phyloP scores from a whole-genome alignment of 2,329 filamentous ascomycete genomes.

The Fusarium tricinctum region DNA sequence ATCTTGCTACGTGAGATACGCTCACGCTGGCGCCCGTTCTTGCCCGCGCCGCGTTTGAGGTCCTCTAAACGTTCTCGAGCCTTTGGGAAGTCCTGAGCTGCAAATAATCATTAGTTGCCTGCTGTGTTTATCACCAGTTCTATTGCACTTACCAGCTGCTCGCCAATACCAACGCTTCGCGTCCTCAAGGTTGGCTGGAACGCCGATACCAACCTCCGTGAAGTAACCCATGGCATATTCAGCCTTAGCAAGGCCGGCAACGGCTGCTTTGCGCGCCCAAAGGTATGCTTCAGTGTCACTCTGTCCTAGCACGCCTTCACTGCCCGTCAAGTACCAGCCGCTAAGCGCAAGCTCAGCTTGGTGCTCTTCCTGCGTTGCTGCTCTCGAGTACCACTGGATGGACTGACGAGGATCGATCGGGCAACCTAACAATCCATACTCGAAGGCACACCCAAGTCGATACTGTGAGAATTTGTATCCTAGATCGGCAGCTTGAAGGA shows the following conservation, averaged over 20 bases:
- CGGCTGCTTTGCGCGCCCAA: constrained; percentile 94
- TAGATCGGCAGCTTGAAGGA: constrained; percentile 86
- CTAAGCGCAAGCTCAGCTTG: constrained; percentile 87
- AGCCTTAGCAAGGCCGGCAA: constrained; percentile 89
- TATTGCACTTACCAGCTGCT: constrained; percentile 83
- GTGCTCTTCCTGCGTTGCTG: constrained; percentile 93
- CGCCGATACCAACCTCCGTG: constrained; percentile 93
- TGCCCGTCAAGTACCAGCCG: constrained; percentile 96
- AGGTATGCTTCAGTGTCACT: constrained; percentile 97
- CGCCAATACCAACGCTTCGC: constrained; percentile 99
- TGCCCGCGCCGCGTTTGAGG: constrained; percentile 80
- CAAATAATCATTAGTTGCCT: constrained; percentile 47
- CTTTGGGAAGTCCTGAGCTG: constrained; percentile 95
- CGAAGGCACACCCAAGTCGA: constrained; percentile 86
- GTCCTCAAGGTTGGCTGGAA: constrained; percentile 88
- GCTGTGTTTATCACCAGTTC: not conserved
- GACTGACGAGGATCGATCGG: constrained; percentile 85
- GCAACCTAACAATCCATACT: constrained; percentile 88
- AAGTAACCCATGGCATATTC: constrained; percentile 99
- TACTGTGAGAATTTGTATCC: constrained; percentile 98
- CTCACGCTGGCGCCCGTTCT: constrained; percentile 79
- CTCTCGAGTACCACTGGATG: constrained; percentile 94
- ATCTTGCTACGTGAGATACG: constrained; percentile 85
- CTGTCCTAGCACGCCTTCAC: constrained; percentile 87
- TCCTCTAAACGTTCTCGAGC: constrained; percentile 94